Evolutionary conservation across 352 stramenopile species (phyloP).

Genomic region (Pythium guiyangense): DNA sequence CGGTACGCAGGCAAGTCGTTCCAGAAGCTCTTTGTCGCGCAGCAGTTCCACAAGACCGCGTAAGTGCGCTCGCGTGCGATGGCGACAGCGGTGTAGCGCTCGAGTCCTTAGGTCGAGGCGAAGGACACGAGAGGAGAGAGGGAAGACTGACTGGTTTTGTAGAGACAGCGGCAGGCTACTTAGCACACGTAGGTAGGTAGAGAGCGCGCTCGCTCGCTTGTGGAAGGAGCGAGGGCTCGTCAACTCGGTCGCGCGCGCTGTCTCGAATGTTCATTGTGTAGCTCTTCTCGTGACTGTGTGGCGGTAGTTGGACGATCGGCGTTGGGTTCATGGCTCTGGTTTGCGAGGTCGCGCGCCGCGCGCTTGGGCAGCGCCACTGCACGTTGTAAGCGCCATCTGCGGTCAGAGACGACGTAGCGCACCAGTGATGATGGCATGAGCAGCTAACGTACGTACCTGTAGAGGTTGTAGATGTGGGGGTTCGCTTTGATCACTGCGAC

Average conservation of each 20-base stretch:
- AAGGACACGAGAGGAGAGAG: neutral
- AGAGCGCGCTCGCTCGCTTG: too few species aligned
- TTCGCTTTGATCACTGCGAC: slow-evolving; percentile 53
- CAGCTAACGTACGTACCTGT: slow-evolving; percentile 26
- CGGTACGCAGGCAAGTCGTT: slow-evolving; percentile 88
- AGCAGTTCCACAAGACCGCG: slow-evolving; percentile 84
- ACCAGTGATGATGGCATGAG: neutral
- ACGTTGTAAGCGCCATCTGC: too few species aligned
- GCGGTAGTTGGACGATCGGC: too few species aligned
- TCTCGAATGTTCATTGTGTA: neutral
- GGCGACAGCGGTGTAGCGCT: too few species aligned
- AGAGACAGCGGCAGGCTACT: neutral
- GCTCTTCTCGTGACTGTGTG: too few species aligned
- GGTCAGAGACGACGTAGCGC: too few species aligned
- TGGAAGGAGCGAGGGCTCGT: neutral
- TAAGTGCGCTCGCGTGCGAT: slow-evolving; percentile 12
- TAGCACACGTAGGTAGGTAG: neutral
- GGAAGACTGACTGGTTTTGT: slow-evolving; percentile 1
- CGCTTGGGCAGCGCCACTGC: neutral
- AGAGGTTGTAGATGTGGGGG: slow-evolving; percentile 58
- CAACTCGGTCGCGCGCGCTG: neutral
- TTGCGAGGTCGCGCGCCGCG: neutral
- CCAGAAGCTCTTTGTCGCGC: slow-evolving; percentile 89
- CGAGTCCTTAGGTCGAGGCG: too few species aligned
- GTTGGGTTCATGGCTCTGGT: neutral